Conservation (phyloP, 2,329 filamentous ascomycete genomes). For the Diaporthe batatas region DNA sequence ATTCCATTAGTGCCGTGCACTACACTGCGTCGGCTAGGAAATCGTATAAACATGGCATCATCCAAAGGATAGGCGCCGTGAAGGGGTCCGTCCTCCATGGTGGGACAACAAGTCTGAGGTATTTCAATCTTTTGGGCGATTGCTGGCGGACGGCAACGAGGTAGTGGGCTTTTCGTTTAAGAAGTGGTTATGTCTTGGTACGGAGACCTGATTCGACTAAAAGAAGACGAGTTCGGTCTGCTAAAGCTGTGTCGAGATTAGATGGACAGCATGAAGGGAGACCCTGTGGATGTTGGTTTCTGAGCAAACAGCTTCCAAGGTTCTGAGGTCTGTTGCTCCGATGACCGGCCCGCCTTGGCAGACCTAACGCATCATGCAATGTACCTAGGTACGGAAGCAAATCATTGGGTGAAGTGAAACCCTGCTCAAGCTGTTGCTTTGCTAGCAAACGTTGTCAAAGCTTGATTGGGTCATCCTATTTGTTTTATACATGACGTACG, state of each 20-base stretch:
- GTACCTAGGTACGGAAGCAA: background rate
- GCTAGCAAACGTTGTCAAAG: background rate
- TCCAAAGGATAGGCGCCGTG: conserved; percentile 40
- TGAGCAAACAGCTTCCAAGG: background rate
- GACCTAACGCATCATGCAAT: no score
- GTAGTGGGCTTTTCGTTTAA: background rate
- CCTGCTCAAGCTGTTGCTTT: no score
- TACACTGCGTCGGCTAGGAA: conserved; percentile 83
- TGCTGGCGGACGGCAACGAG: no score
- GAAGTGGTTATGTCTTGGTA: no score
- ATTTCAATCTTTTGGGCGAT: background rate
- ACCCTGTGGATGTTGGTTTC: background rate
- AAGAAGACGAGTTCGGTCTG: no score
- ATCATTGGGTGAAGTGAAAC: background rate
- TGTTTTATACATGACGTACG: no score
- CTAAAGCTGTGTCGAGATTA: background rate
- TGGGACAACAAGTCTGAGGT: background rate
- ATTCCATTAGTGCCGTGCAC: conserved; percentile 94
- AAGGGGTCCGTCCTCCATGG: background rate
- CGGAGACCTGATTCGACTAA: no score
- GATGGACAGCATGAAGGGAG: no score
- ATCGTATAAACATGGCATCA: conserved; percentile 44
- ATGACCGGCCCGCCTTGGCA: conserved; percentile 3
- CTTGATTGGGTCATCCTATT: background rate
- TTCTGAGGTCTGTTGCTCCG: background rate